Conservation (phyloP, 495 filamentous ascomycete species). For the Hypomontagnella submonticulosa region DNA sequence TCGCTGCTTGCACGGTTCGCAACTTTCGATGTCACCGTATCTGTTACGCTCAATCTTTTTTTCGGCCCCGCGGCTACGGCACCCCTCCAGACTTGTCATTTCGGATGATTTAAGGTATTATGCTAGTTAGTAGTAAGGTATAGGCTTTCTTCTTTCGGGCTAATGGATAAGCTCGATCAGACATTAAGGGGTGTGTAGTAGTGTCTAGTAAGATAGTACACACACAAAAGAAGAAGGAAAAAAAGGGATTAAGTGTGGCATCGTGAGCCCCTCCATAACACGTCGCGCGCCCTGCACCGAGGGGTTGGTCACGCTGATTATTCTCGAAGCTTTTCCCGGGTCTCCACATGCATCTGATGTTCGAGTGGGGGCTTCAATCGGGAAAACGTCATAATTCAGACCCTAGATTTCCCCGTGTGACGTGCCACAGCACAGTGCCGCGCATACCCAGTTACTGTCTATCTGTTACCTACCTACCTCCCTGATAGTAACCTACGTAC, state of each 20-base stretch:
- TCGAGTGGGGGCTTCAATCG: slow-evolving; percentile 38
- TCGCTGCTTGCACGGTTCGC: slow-evolving; percentile 23
- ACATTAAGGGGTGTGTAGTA: slow-evolving; percentile 7
- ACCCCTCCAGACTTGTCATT: slow-evolving; percentile 7
- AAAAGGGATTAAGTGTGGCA: slow-evolving; percentile 1
- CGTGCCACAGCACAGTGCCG: slow-evolving; percentile 42
- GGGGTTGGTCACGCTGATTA: slow-evolving; percentile 44
- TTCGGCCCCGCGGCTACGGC: slow-evolving; percentile 12
- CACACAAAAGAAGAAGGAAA: too few relatives aligned
- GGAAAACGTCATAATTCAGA: slow-evolving; percentile 47
- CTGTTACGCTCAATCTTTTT: slow-evolving; percentile 21
- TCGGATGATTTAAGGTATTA: slow-evolving; percentile 20
- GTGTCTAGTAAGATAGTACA: slow-evolving; percentile 8
- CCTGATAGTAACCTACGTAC: neutral
- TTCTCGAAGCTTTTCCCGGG: slow-evolving; percentile 45
- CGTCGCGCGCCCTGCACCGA: slow-evolving; percentile 35
- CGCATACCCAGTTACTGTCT: slow-evolving; percentile 11
- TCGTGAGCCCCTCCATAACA: slow-evolving; percentile 37
- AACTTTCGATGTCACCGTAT: slow-evolving; percentile 35
- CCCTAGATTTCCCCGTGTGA: slow-evolving; percentile 41
- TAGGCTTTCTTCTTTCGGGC: slow-evolving; percentile 18
- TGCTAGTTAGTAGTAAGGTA: neutral
- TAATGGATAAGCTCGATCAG: slow-evolving; percentile 23
- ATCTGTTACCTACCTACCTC: slow-evolving; percentile 14
- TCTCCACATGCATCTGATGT: slow-evolving; percentile 44